Evolutionary conservation across 108 stramenopile genomes (phyloP).

Genomic region (Cylindrotheca closterium): DNA sequence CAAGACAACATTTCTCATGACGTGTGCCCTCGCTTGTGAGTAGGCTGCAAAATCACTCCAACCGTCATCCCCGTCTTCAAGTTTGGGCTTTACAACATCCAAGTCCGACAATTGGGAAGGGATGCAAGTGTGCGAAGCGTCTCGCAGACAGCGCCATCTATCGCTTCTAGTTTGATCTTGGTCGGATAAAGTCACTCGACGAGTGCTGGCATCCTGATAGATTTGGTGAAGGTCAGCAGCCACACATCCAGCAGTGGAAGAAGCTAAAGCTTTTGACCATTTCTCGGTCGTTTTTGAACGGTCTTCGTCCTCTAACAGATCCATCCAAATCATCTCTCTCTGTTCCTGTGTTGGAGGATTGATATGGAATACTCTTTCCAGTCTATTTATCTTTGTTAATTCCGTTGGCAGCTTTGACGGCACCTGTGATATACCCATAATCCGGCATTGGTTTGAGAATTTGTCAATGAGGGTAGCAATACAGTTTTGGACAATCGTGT

Average conservation of each 20-base stretch:
- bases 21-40: conserved; percentile 47
- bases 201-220: conserved; percentile 62
- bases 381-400: conserved; percentile 61
- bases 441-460: conserved; percentile 16
- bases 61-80: conserved; percentile 22
- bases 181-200: conserved; percentile 20
- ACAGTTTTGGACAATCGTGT: conserved; percentile 45
- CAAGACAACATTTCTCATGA: conserved; percentile 68
- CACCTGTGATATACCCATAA: conserved; percentile 57
- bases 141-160: conserved; percentile 61
- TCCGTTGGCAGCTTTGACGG: conserved; percentile 41
- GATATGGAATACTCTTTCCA: conserved; percentile 72
- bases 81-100: conserved; percentile 59
- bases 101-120: conserved; percentile 79
- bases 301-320: conserved; percentile 29
- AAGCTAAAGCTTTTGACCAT: conserved; percentile 59
- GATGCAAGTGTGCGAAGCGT: conserved; percentile 51
- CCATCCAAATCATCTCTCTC: conserved; percentile 52
- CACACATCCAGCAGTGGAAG: conserved; percentile 72
- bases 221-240: conserved; percentile 69
- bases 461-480: conserved; percentile 51
- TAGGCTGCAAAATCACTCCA: conserved; percentile 71
- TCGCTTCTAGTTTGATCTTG: background rate
- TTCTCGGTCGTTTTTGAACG: background rate
- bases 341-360: conserved; percentile 67